These are phyloP conservation scores for Cucurbita maxima DNA, from an alignment of 306 rosid genomes.

Conservation along the genomic window DNA sequence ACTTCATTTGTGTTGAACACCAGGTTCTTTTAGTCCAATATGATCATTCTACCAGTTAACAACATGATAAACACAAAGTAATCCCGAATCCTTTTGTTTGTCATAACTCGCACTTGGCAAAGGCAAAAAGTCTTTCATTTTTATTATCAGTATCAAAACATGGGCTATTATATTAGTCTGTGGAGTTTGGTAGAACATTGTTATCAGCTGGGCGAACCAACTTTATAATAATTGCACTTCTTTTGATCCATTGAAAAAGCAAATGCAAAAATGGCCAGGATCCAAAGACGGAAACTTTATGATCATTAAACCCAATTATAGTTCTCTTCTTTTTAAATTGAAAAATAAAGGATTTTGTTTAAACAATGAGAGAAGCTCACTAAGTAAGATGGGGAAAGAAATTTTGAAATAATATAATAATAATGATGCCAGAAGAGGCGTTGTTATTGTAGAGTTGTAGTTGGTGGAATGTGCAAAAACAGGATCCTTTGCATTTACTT, in stretches of 20 bases:
- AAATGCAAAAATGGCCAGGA: neutral
- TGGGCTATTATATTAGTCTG: neutral
- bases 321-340: neutral
- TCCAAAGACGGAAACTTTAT: conserved; percentile 1
- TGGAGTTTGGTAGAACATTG: neutral
- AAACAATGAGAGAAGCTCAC: neutral
- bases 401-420: neutral
- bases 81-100: neutral
- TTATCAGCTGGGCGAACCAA: neutral
- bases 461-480: neutral
- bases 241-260: neutral
- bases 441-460: neutral
- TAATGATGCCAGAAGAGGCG: neutral
- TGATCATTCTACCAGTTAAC: neutral
- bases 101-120: neutral
- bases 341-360: neutral
- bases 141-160: neutral
- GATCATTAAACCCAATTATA: neutral
- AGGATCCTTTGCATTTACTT: neutral
- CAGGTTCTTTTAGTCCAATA: neutral
- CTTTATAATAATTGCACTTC: neutral
- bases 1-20: conserved; percentile 4
- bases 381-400: neutral
- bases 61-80: neutral
- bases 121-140: neutral